Evolutionary conservation across 2,329 filamentous ascomycete species (phyloP), one percentile per base, ranked within the genome.

Genomic region (Neurospora sp.): DNA sequence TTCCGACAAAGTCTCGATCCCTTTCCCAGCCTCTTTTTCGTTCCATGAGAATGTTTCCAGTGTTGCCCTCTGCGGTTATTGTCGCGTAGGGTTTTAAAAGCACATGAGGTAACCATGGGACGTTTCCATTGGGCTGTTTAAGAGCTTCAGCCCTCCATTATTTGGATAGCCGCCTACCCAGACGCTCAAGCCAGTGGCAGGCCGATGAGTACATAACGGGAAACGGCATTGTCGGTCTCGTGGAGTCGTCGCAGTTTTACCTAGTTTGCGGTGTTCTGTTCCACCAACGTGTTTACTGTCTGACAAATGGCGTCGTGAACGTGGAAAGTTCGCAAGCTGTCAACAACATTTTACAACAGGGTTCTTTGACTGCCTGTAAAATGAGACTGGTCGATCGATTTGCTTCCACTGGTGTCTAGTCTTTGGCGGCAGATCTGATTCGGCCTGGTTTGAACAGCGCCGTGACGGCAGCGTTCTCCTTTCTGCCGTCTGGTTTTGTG

Each of bases 101-200:
- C 43, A 52, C 69, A 66, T 67, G 40, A 38, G 69, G 68, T 69
- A 71, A 73, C 75, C 76, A 75, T 77, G 76, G 73, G 73, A 68
- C 66, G 66, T 66, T 71, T 72, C 71, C 69, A 77, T 77, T 77
- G 76, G 76, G 70, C 70, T 73, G 67, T 69, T 66, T 43, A 46
- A 38, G 33, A 62, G 70, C 68, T 68, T 69, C 68, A 66, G 67
- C 68, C 70, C 70, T 62, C 52, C 13, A 62, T 62, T 7, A 10
- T 62, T 33, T 33, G 52, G 52, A 68, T 70, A 71, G 69, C 73
- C 73, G 74, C 74, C 73, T 62, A 72, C 58, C 69, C 66, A 36
- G 11, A 38, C 43, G 67, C 40, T 38, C 40, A 33, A 38, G 43
- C 67, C 66, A 66, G 52, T 62, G 15, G 52, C 7, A 62, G 52